These are phyloP conservation scores for Amanita pallidorosea DNA, from an alignment of 768 basidiomycete genomes.

Conservation along the genomic window DNA sequence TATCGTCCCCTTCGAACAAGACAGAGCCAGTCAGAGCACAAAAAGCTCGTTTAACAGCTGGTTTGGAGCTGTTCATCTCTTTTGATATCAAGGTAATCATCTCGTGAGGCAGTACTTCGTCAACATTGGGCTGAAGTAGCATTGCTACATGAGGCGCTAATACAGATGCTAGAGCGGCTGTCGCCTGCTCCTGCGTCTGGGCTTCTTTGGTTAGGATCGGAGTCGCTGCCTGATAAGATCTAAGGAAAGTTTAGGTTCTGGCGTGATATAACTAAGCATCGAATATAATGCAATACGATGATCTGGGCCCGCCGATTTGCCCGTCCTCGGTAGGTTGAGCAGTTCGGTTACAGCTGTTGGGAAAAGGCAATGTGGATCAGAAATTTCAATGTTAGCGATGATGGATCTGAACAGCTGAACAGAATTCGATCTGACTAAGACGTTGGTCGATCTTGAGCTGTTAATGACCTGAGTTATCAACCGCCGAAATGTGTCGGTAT, in stretches of 20 bases:
- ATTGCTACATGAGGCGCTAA: slow-evolving; percentile 50
- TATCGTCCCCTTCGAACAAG: slow-evolving; percentile 38
- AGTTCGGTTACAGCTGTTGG: slow-evolving; percentile 51
- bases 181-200: slow-evolving; percentile 52
- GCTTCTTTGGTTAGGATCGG: slow-evolving; percentile 54
- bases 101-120: slow-evolving; percentile 32
- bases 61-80: slow-evolving; percentile 64
- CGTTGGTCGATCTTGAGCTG: slow-evolving; percentile 67
- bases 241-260: slow-evolving; percentile 29
- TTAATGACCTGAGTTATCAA: slow-evolving; percentile 50
- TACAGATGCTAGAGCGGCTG: slow-evolving; percentile 39
- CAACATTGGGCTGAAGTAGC: slow-evolving; percentile 26
- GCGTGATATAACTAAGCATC: slow-evolving; percentile 51
- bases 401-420: slow-evolving; percentile 44
- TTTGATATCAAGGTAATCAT: slow-evolving; percentile 44
- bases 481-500: slow-evolving; percentile 36
- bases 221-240: slow-evolving; percentile 34
- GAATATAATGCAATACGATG: slow-evolving; percentile 75
- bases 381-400: slow-evolving; percentile 22
- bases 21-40: slow-evolving; percentile 47
- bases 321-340: slow-evolving; percentile 61
- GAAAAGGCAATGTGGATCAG: slow-evolving; percentile 25
- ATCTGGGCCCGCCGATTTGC: slow-evolving; percentile 83
- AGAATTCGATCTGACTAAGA: slow-evolving; percentile 44
- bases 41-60: slow-evolving; percentile 47